phyloP scores from a whole-genome alignment of 2,329 filamentous ascomycete genomes.

The Fusarium protoensiforme region DNA sequence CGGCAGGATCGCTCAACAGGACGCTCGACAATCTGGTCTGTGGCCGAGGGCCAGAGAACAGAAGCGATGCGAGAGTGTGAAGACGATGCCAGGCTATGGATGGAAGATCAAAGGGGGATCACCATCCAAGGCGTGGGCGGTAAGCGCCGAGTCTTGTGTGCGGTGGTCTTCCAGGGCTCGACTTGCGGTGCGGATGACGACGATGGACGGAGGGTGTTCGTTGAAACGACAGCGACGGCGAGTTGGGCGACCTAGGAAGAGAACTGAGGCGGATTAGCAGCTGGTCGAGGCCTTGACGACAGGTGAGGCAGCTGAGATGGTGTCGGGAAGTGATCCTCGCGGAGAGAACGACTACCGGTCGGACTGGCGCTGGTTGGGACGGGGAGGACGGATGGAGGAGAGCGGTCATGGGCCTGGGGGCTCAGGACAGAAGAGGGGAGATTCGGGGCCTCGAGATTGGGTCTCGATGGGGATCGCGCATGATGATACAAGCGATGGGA shows the following conservation, averaged over 20 bases:
- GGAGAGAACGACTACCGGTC: slow-evolving; percentile 27
- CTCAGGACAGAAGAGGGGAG: slow-evolving; percentile 39
- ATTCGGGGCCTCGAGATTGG: slow-evolving; percentile 40
- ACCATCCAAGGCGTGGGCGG: slow-evolving; percentile 47
- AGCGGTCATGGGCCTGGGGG: slow-evolving; percentile 33
- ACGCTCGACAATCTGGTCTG: slow-evolving; percentile 40
- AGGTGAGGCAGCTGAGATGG: slow-evolving; percentile 13
- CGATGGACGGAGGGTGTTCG: slow-evolving; percentile 36
- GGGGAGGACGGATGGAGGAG: slow-evolving; percentile 42
- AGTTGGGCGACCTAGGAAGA: slow-evolving; percentile 11
- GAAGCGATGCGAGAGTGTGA: slow-evolving; percentile 26
- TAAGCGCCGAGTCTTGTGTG: slow-evolving; percentile 48
- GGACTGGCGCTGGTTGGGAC: slow-evolving; percentile 38
- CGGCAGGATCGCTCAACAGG: slow-evolving; percentile 43
- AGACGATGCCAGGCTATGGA: slow-evolving; percentile 30
- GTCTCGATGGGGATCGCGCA: slow-evolving; percentile 50
- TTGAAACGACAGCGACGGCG: slow-evolving; percentile 31
- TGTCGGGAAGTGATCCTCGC: slow-evolving; percentile 15
- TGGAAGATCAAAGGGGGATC: slow-evolving; percentile 40
- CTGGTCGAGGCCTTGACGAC: slow-evolving; percentile 12
- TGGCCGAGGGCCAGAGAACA: slow-evolving; percentile 39
- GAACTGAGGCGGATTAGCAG: slow-evolving; percentile 37
- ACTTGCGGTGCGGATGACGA: slow-evolving; percentile 47
- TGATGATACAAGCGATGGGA: slow-evolving; percentile 46
- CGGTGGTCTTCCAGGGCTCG: slow-evolving; percentile 42